Base-by-base conservation (phyloP, 345 rosid species). In the Durio zibethinus region DNA sequence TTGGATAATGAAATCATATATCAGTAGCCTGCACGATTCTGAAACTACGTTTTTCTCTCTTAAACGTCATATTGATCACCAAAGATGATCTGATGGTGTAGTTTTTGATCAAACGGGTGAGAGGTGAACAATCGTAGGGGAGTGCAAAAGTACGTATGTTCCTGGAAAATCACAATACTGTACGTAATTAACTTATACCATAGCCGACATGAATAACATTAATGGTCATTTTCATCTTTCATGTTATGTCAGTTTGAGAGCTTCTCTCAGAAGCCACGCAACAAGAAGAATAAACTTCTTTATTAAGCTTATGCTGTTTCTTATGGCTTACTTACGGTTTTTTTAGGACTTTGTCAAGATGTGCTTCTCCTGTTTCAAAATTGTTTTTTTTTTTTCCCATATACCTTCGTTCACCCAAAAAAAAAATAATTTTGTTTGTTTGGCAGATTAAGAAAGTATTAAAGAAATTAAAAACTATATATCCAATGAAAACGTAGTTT, bases 241-340 rank as follows among this genome's bases (percentile, higher is more conserved):
- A 12, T 45, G 12, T 6, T 38, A 0, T 31, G 75, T n/a, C n/a
- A n/a, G n/a, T 38, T 43, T 16, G 31, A 59, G 8, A 60, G 70
- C 74, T 76, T 82, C 75, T 76, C 65, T 56, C 31, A 21, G 71
- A 79, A 78, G 80, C 79, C 48, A 76, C 77, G 77, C 82, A 71
- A 62, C 73, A 10, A 15, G 4, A 14, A 8, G 53, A 78, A 63
- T 0, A 36, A 38, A 56, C 84, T 82, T 82, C 29, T 0, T 36
- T 4, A 0, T 33, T 35, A 82, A 82, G 84, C 59, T 79, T 56
- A 2, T 40, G 21, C 83, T 73, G 63, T 43, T 43, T 72, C 70
- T 54, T 72, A 73, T 66, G 59, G 48, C 47, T 67, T 59, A 33
- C 4, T 36, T 2, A 48, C 67, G 81, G 54, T 50, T 50, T 16